These are phyloP conservation scores for Aspergillus awamori DNA, from an alignment of 2,329 filamentous ascomycete genomes.

Conservation along the genomic window DNA sequence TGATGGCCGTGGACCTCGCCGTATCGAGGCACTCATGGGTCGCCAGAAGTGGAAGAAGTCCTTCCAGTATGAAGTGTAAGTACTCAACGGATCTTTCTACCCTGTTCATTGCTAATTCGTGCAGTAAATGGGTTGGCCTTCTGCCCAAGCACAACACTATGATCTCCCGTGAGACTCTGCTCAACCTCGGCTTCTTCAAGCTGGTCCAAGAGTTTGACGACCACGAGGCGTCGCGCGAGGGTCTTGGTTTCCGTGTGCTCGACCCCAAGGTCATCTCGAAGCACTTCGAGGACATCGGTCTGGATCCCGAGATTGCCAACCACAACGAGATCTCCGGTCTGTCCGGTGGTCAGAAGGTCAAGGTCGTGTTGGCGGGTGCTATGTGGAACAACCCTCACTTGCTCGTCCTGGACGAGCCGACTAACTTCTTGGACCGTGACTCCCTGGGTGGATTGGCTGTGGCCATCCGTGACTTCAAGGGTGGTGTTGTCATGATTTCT, in stretches of 20 bases:
- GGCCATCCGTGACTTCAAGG: constrained; percentile 96
- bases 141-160: constrained; percentile 92
- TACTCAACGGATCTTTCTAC: constrained; percentile 14
- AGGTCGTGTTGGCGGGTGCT: constrained; percentile 92
- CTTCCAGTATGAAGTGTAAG: constrained; percentile 94
- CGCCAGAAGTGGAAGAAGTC: constrained; percentile 99
- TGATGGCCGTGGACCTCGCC: constrained; percentile 75
- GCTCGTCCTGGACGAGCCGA: constrained; percentile 95
- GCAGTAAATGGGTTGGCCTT: constrained; percentile 81
- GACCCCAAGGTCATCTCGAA: constrained; percentile 93
- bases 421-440: constrained; percentile 98
- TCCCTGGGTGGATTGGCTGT: constrained; percentile 96
- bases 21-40: constrained; percentile 87
- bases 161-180: constrained; percentile 88
- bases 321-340: constrained; percentile 97
- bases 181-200: constrained; percentile 86
- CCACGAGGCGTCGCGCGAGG: constrained; percentile 97
- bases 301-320: constrained; percentile 97
- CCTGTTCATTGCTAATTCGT: constrained; percentile 10
- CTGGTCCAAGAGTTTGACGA: constrained; percentile 97
- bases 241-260: constrained; percentile 91
- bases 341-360: constrained; percentile 97
- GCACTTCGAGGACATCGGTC: constrained; percentile 95
- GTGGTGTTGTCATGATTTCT: constrained; percentile 98
- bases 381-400: constrained; percentile 99